phyloP scores from a whole-genome alignment of 345 rosid genomes.

The Citrus trifoliata region DNA sequence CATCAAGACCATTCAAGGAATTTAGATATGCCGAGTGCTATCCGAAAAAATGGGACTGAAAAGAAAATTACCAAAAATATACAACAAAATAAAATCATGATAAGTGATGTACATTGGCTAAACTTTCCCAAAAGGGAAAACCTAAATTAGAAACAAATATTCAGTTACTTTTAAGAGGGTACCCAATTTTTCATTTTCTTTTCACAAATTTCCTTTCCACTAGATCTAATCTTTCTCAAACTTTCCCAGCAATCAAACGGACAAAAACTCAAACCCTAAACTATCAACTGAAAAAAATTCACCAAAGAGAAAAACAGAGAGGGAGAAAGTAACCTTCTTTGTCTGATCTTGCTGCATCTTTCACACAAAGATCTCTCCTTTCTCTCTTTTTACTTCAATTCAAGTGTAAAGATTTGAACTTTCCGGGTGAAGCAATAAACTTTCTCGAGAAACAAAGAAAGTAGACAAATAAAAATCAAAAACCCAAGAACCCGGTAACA shows the following conservation, averaged over 20 bases:
- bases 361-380: conserved; percentile 7
- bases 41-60: neutral
- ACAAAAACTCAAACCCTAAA: neutral
- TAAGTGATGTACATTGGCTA: neutral
- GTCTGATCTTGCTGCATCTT: conserved; percentile 23
- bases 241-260: conserved; percentile 12
- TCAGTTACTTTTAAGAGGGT: neutral
- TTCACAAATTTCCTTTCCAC: neutral
- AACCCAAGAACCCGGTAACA: neutral
- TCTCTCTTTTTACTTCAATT: conserved; percentile 1
- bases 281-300: neutral
- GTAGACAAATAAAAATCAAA: neutral
- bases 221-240: conserved; percentile 3
- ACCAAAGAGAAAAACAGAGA: conserved; percentile 1
- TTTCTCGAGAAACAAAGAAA: neutral
- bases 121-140: conserved; percentile 1
- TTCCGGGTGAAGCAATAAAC: neutral
- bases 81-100: neutral
- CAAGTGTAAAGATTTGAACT: neutral
- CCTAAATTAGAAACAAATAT: neutral
- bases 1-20: neutral
- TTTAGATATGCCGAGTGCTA: too few relatives aligned
- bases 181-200: neutral
- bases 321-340: conserved; percentile 20
- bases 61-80: neutral